Percentiles rank a stretch among this genome's conserved stretches.
Evolutionary conservation across 768 basidiomycete species (phyloP).

Genomic region (Pisolithus orientalis): DNA sequence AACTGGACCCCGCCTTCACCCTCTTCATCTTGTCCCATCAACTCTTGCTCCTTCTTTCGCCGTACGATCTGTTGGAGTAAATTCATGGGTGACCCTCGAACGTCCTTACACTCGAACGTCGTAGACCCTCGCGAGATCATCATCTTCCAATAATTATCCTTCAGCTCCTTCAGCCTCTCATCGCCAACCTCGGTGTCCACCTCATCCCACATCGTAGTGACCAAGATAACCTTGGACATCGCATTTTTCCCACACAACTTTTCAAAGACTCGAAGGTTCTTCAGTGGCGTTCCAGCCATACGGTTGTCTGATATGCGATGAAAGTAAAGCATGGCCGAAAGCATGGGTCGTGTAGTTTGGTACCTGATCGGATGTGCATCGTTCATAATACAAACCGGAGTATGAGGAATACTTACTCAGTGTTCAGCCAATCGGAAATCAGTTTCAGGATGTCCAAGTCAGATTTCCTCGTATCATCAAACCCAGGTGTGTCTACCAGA

Average conservation of each 20-base stretch:
- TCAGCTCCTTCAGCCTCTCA: slow-evolving; percentile 10
- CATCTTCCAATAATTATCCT: not conserved
- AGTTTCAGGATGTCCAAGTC: slow-evolving; percentile 39
- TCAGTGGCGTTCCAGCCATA: slow-evolving; percentile 28
- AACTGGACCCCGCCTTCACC: not conserved
- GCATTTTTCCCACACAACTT: slow-evolving; percentile 24
- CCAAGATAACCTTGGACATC: slow-evolving; percentile 27
- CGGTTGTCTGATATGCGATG: slow-evolving; percentile 37
- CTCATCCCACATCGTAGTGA: no score
- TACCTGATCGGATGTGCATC: slow-evolving; percentile 3
- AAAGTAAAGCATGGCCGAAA: slow-evolving; percentile 33
- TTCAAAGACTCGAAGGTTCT: slow-evolving; percentile 29
- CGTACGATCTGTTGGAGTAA: not conserved
- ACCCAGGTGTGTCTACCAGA: slow-evolving; percentile 50
- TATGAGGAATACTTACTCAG: not conserved
- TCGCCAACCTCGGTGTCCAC: slow-evolving; percentile 16
- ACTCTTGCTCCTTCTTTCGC: not conserved
- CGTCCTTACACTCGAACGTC: not conserved
- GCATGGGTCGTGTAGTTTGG: not conserved
- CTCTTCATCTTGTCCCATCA: no score
- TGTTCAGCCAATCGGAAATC: slow-evolving; percentile 28
- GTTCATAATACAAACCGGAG: not conserved
- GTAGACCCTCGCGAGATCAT: not conserved
- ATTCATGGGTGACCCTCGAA: not conserved
- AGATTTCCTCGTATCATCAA: slow-evolving; percentile 40